Conservation (phyloP, 306 rosid species). For the Gleditsia sinensis region DNA sequence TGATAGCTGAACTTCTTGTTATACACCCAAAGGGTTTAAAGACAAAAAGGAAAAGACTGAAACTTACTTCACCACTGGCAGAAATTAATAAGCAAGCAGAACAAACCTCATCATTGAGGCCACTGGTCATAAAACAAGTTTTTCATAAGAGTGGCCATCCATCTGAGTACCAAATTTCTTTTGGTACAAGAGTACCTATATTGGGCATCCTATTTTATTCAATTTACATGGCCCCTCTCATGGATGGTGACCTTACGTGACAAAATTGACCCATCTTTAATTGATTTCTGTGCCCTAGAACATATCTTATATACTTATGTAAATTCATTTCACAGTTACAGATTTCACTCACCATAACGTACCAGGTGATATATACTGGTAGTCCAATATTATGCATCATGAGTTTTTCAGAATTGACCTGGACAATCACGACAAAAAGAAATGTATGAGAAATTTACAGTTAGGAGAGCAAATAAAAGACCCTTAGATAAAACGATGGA, state of each 20-base stretch:
- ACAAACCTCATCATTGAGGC: constrained; percentile 38
- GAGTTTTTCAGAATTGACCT: background rate
- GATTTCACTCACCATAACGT: background rate
- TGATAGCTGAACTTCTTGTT: constrained; percentile 19
- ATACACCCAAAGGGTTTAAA: constrained; percentile 7
- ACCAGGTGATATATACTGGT: no score
- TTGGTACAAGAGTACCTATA: constrained; percentile 43
- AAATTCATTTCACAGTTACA: constrained; percentile 26
- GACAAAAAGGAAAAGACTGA: constrained; percentile 16
- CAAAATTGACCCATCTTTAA: constrained; percentile 53
- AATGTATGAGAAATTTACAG: background rate
- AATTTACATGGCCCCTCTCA: constrained; percentile 47
- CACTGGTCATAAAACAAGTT: constrained; percentile 33
- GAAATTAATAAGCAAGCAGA: constrained; percentile 35
- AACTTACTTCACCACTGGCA: constrained; percentile 33
- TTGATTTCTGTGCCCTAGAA: constrained; percentile 53
- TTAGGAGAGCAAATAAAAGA: background rate
- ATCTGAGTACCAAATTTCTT: constrained; percentile 31
- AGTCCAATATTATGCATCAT: constrained; percentile 24
- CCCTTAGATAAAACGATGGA: background rate
- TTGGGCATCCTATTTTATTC: constrained; percentile 36
- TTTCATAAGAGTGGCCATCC: constrained; percentile 45
- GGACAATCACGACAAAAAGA: constrained; percentile 4
- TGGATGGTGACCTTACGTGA: constrained; percentile 66
- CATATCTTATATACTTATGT: background rate